phyloP scores from a whole-genome alignment of 2,329 filamentous ascomycete genomes.

The Biscogniauxia mediterranea region DNA sequence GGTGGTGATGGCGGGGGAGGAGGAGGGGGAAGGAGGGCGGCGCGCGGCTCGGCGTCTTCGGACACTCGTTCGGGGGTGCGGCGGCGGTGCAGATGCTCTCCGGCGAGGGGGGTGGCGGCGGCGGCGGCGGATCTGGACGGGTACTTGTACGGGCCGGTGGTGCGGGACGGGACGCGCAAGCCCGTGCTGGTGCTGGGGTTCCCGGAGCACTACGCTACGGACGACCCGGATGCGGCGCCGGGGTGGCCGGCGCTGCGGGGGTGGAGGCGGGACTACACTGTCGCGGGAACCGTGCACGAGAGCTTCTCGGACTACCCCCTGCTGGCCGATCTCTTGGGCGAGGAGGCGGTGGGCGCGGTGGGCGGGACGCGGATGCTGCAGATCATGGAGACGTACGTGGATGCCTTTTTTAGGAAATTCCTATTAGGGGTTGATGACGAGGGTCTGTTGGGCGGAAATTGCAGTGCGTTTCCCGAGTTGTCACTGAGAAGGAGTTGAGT shows the following conservation, averaged over 20 bases:
- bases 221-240: conserved; percentile 10
- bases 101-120: conserved; percentile 14
- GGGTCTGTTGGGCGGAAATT: conserved; percentile 4
- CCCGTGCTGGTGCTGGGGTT: conserved; percentile 18
- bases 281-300: conserved; percentile 15
- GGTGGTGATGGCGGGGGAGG: neutral
- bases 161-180: conserved; percentile 6
- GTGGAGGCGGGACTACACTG: conserved; percentile 19
- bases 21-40: neutral
- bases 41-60: conserved; percentile 18
- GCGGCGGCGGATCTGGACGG: conserved; percentile 30
- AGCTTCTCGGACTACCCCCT: conserved; percentile 17
- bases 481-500: neutral
- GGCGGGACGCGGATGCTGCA: conserved; percentile 5
- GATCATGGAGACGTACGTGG: conserved; percentile 8
- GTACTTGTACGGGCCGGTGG: conserved; percentile 13
- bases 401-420: conserved; percentile 9
- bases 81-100: conserved; percentile 21
- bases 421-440: conserved; percentile 6
- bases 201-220: conserved; percentile 12
- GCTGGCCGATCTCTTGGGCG: conserved; percentile 11
- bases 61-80: conserved; percentile 19
- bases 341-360: conserved; percentile 3
- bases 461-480: conserved; percentile 5
- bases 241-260: conserved; percentile 13